A percentile compares a stretch with the other conserved stretches of the same genome.
These are phyloP conservation scores for Piromyces sp. DNA, from an alignment of 192 early-diverging fungal species.

Conservation along the genomic window DNA sequence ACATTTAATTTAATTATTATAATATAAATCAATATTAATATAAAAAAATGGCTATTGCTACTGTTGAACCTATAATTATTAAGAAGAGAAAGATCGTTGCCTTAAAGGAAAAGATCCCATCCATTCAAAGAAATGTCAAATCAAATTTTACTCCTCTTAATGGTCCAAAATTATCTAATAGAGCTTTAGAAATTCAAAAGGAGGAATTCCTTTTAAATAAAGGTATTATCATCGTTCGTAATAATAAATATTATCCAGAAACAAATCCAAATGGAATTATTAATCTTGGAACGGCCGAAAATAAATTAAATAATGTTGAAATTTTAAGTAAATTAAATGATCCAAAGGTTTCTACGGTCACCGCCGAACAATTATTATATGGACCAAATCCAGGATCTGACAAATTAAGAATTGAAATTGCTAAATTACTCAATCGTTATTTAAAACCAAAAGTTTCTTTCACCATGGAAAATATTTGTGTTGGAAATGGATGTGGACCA, in stretches of 20 bases:
- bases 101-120: no score
- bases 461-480: slow-evolving; percentile 27
- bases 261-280: slow-evolving; percentile 56
- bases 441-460: slow-evolving; percentile 27
- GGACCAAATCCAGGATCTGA: slow-evolving; percentile 30
- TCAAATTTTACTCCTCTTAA: background rate
- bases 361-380: slow-evolving; percentile 11
- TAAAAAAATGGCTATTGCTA: no score
- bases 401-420: slow-evolving; percentile 35
- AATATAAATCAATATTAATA: no score
- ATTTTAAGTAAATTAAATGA: slow-evolving; percentile 31
- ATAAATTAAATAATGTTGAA: slow-evolving; percentile 36
- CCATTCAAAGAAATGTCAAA: background rate
- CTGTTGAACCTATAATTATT: no score
- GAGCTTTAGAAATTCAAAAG: background rate
- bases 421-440: slow-evolving; percentile 44
- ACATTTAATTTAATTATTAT: no score
- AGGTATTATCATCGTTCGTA: background rate
- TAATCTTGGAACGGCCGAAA: slow-evolving; percentile 68
- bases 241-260: background rate
- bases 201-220: background rate
- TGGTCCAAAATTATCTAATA: background rate
- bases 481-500: slow-evolving; percentile 46
- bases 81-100: no score
- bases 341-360: background rate